Base-by-base conservation (phyloP, 1,284 basidiomycete species). In the Apiotrichum domesticum region DNA sequence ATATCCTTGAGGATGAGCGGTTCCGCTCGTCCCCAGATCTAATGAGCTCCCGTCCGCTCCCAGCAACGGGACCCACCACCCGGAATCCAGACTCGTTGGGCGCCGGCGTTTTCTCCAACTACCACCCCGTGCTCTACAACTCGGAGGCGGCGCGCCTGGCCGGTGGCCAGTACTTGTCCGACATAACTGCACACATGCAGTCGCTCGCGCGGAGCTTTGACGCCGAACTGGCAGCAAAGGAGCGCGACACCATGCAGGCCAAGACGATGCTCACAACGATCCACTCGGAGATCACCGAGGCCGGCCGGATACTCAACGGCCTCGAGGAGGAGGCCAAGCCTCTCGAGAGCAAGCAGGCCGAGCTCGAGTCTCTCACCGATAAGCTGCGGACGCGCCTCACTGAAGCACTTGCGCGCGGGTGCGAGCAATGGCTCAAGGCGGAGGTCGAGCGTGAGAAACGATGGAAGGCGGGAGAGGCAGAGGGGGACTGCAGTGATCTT, bases 1-100 rank as follows among this genome's bases (percentile, higher is more conserved):
- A 98, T 71, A 98, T 99, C 63, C 82, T 98, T 41, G 96, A 98
- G 73, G 96, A 99, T 72, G 96, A 98, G 74, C 86, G 94, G 41
- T 98, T 98, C 80, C 84, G 95, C 35, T 89, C 90, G 0, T 95
- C 91, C 6, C 92, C 93, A 3, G 56, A 61, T 40, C 54, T 60
- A 32, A 55, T 61, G 57, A 54, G 58, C 35, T 35, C 51, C 1
- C 54, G 60, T 3, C 51, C 60, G 3, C 43, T 56, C 6, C 60
- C 57, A 13, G 15, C 32, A 1, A 37, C 54, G 0, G n/a, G 39
- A 1, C 10, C 49, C 10, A 41, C 34, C 3, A 37, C 41, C 6
- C 54, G 62, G 34, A 54, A 51, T 21, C 56, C 54, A 2, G 52
- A 54, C 42, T 60, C 62, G 35, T 48, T 63, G 3, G 62, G 58